Evolutionary conservation across 768 basidiomycete species (phyloP).

Genomic region (Cyclocybe cylindracea): DNA sequence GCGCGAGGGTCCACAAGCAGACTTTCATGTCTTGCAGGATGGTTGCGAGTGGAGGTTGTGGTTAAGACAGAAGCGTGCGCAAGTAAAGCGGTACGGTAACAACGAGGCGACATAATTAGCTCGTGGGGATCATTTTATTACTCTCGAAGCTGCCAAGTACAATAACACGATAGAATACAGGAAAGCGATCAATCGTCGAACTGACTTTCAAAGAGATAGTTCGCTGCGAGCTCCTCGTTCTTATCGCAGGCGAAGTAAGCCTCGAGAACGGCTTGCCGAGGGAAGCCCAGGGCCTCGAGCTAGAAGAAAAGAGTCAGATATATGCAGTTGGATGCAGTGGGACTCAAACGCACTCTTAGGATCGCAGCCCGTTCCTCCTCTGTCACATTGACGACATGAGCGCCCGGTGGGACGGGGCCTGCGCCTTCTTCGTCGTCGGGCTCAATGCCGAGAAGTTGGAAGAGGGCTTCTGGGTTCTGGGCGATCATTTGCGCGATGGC

Average conservation of each 20-base stretch:
- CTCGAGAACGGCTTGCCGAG: constrained; percentile 77
- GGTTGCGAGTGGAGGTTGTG: no score
- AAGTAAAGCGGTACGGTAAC: background rate
- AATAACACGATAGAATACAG: background rate
- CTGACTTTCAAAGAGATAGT: constrained; percentile 80
- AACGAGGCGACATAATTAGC: background rate
- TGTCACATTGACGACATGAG: constrained; percentile 75
- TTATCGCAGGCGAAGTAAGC: constrained; percentile 96
- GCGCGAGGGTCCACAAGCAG: no score
- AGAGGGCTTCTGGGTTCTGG: constrained; percentile 69
- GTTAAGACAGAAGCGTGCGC: no score
- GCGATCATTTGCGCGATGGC: constrained; percentile 68
- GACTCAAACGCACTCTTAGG: constrained; percentile 63
- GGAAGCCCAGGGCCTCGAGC: constrained; percentile 88
- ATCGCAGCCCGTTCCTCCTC: constrained; percentile 89
- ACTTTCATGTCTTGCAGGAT: no score
- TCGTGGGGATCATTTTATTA: background rate
- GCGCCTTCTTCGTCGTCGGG: constrained; percentile 43
- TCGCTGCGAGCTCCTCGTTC: constrained; percentile 96
- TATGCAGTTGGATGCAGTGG: background rate
- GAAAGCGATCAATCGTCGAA: constrained; percentile 43
- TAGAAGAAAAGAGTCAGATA: constrained; percentile 29
- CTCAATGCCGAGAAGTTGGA: constrained; percentile 59
- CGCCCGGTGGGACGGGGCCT: constrained; percentile 46
- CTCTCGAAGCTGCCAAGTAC: background rate